Evolutionary conservation across 176 grass and related monocot species (phyloP).

Genomic region (Hyparrhenia diplandra): DNA sequence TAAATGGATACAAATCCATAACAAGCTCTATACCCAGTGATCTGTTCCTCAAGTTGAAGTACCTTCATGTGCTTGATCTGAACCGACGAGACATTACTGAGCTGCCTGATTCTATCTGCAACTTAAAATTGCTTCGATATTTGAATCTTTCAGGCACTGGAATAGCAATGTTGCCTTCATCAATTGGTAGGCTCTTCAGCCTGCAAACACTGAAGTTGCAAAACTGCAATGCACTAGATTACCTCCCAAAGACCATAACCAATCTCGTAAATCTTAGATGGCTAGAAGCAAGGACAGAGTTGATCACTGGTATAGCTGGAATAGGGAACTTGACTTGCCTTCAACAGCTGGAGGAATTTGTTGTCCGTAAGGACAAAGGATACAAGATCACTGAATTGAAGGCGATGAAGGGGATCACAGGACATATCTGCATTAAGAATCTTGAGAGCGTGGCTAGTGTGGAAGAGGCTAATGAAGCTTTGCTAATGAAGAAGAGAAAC

Average conservation of each 20-base stretch:
- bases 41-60: constrained; percentile 52
- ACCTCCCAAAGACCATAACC: constrained; percentile 50
- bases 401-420: constrained; percentile 42
- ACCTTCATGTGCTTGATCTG: constrained; percentile 55
- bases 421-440: constrained; percentile 47
- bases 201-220: constrained; percentile 62
- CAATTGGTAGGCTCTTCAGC: constrained; percentile 51
- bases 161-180: constrained; percentile 44
- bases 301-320: constrained; percentile 39
- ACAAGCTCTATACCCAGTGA: constrained; percentile 36
- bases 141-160: constrained; percentile 53
- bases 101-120: constrained; percentile 59
- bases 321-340: constrained; percentile 57
- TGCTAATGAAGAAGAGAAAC: constrained; percentile 39
- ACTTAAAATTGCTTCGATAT: constrained; percentile 73
- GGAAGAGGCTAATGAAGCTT: constrained; percentile 50
- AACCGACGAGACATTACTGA: constrained; percentile 49
- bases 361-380: constrained; percentile 44
- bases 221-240: constrained; percentile 37
- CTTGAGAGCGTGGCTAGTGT: constrained; percentile 46
- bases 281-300: constrained; percentile 48
- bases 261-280: constrained; percentile 56
- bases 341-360: constrained; percentile 66
- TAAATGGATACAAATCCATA: constrained; percentile 59
- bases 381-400: constrained; percentile 63